phyloP scores from a whole-genome alignment of 2,329 filamentous ascomycete genomes.

The Ceratocystis huliohia region DNA sequence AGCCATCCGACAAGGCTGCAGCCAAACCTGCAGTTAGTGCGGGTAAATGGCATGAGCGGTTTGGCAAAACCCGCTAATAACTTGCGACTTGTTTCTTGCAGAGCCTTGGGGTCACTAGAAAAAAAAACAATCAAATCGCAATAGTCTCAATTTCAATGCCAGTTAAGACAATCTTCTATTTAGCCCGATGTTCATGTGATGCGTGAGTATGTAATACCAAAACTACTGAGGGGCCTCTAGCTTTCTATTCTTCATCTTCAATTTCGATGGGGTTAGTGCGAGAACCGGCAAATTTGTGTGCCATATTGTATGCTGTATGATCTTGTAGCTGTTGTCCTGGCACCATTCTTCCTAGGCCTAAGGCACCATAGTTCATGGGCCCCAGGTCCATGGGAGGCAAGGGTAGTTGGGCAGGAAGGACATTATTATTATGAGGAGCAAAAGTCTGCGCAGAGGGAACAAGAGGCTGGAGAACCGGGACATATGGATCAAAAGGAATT shows the following conservation, averaged over 20 bases:
- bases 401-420: too few relatives aligned
- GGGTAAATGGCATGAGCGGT: slow-evolving; percentile 50
- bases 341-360: background rate
- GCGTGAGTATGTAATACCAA: background rate
- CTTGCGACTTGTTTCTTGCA: background rate
- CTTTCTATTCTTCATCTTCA: background rate
- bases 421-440: too few relatives aligned
- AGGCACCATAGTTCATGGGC: background rate
- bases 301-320: background rate
- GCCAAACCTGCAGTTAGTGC: slow-evolving; percentile 27
- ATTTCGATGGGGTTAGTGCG: background rate
- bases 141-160: background rate
- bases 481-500: too few relatives aligned
- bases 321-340: background rate
- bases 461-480: too few relatives aligned
- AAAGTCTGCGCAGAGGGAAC: too few relatives aligned
- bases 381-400: too few relatives aligned
- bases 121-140: background rate
- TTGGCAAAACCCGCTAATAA: slow-evolving; percentile 35
- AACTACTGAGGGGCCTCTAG: background rate
- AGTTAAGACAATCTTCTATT: background rate
- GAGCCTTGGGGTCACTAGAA: background rate
- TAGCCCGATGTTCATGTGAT: background rate
- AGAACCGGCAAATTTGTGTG: background rate
- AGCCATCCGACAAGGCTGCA: slow-evolving; percentile 22